Evolutionary conservation across 164 flowering plant species (phyloP), one percentile per base, ranked within the genome.

Genomic region (Aristolochia fimbriata): DNA sequence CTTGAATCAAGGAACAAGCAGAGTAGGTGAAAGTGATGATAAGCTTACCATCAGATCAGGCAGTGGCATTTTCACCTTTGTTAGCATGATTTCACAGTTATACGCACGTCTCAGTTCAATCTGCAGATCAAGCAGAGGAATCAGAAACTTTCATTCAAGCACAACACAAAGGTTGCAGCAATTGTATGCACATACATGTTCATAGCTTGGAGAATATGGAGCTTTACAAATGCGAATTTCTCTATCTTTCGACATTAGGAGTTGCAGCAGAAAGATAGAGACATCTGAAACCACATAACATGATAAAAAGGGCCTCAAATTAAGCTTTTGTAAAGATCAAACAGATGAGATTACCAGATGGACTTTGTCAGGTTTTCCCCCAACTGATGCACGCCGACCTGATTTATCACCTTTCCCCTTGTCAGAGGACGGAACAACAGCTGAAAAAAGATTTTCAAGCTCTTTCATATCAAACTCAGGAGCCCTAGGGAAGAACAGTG

Each of bases 41-140:
- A 67, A 61, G 80, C 30, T 67, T 77, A 93, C 97, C 99, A 88
- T 81, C 71, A 93, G 65, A 60, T 90, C 99, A 62, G 90, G 77
- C 81, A 93, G 65, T 50, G 99, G 97, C 45, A 90, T 79, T 72
- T 93, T 93, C 24, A 93, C 96, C 75, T 90, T 93, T 58, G 97
- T 63, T 67, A 93, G 95, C 99, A 93, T 93, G 48, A 93, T 93
- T 74, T 93, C 99, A 79, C 97, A 90, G 60, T 93, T 93, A 71
- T 90, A 77, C 52, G 99, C 96, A 60, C 97, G 76, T 67, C 89
- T 74, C 14, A 81, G 81, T 48, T 93, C 97, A 75, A 93, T 78
- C 99, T 93, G 91, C 85, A 81, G 65, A 50, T 15, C 23, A 51
- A 71, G 65, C 22, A 55, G 68, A 30, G 43, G 43, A 37, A 37